Conservation (phyloP, 305 asterid species). For the Rubia balearica region DNA sequence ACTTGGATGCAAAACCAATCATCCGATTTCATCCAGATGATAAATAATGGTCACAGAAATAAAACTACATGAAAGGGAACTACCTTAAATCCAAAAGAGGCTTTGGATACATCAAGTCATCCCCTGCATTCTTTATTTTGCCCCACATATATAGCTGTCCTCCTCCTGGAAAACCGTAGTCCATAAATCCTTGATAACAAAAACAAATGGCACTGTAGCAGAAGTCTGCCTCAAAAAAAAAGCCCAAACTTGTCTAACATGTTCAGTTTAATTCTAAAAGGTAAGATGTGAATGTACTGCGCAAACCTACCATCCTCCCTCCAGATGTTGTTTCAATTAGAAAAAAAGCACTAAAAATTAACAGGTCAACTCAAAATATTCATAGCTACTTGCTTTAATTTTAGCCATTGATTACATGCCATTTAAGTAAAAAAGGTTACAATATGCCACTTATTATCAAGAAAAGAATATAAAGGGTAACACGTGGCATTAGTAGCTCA, state of each 20-base stretch:
- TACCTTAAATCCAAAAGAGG: conserved; percentile 96
- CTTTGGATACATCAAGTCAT: conserved; percentile 99
- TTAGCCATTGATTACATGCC: neutral
- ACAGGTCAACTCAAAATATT: neutral
- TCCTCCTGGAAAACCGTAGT: conserved; percentile 51
- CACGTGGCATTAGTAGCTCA: neutral
- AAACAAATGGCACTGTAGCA: neutral
- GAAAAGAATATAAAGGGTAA: neutral
- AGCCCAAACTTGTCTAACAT: neutral
- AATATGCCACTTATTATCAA: neutral
- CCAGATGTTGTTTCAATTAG: neutral
- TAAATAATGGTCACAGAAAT: conserved; percentile 12
- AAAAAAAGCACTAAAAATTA: neutral
- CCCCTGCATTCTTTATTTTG: conserved; percentile 79
- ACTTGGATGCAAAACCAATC: neutral
- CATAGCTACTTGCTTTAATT: neutral
- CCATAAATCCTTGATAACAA: conserved; percentile 4
- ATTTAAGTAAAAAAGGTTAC: neutral
- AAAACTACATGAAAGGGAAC: conserved; percentile 17
- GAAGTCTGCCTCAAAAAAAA: neutral
- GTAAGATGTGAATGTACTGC: neutral
- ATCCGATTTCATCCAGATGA: neutral
- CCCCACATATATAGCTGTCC: conserved; percentile 99
- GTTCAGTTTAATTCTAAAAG: neutral
- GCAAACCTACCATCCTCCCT: neutral